Base-by-base conservation (phyloP, 257 asterid genomes). In the Solanum pimpinellifolium region DNA sequence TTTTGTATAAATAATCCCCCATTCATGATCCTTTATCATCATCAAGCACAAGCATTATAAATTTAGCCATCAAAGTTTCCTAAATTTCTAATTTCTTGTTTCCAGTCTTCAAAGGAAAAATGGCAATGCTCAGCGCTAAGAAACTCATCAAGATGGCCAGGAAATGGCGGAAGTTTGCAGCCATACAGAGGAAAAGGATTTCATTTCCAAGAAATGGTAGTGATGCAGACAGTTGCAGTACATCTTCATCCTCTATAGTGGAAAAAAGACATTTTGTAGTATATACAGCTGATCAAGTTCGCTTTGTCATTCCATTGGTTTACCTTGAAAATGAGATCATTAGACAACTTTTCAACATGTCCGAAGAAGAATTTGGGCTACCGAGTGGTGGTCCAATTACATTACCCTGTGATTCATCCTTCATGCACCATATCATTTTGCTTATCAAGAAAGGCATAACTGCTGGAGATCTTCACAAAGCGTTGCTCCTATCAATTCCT, bases 181-280 rank as follows among this genome's bases (percentile, higher is more conserved):
- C 11, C n/a, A 56, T 56, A 11, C 65, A 56, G 65, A 56, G 65
- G 65, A 56, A 18, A n/a, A 56, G 65, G 65, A 56, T 56, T 56
- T 56, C 65, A 56, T 56, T 56, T 56, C n/a, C 65, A 56, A 56
- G 65, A 56, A 56, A 56, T 56, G 65, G 4, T 0, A 56, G 68
- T 9, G 68, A 21, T 27, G 20, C 25, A 49, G 27, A n/a, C 20
- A 73, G 84, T 20, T 41, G 20, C 1, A 31, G 68, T 49, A 11
- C 46, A 7, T 72, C 42, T 1, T 21, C 56, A 37, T 3, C 85
- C 1, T 21, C 11, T 0, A 11, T 73, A 7, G 84, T 83, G 2
- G 89, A 65, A 25, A 92, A 88, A 62, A 92, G 93, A n/a, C 91
- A 90, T 85, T 88, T 92, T 87, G 77, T 88, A 1, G 86, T 89